Percentiles rank a stretch among this genome's conserved stretches.
phyloP scores from a whole-genome alignment of 305 asterid species.

The Caryopteris hybrid region DNA sequence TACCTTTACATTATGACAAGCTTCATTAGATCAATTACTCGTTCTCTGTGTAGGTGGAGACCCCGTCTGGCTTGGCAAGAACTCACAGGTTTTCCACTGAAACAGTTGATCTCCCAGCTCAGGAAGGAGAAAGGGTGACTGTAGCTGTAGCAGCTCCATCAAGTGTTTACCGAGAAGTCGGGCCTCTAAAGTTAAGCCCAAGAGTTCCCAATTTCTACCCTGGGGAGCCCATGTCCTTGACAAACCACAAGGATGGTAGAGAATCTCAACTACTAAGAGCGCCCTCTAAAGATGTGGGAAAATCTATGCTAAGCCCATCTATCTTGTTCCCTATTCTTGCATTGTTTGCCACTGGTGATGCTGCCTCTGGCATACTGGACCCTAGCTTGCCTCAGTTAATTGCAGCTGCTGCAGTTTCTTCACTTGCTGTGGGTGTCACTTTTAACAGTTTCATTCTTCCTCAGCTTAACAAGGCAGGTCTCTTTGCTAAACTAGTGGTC shows the following conservation, averaged over 20 bases:
- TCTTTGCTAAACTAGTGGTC: constrained; percentile 9
- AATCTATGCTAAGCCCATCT: constrained; percentile 62
- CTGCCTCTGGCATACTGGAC: constrained; percentile 82
- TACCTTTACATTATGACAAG: background rate
- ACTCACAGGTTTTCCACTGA: constrained; percentile 95
- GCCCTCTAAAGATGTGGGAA: constrained; percentile 55
- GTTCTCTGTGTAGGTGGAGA: constrained; percentile 61
- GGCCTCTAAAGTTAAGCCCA: constrained; percentile 77
- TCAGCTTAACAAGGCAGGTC: constrained; percentile 66
- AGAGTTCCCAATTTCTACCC: constrained; percentile 76
- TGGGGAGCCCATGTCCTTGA: constrained; percentile 92
- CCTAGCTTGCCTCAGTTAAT: constrained; percentile 84
- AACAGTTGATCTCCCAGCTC: constrained; percentile 94
- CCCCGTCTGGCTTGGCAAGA: constrained; percentile 86
- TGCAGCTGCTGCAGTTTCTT: constrained; percentile 67
- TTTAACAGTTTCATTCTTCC: constrained; percentile 62
- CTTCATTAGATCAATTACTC: constrained; percentile 10
- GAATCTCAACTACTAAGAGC: constrained; percentile 79
- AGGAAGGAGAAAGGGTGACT: constrained; percentile 94
- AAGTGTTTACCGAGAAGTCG: constrained; percentile 60
- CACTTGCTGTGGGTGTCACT: constrained; percentile 72
- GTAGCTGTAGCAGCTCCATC: constrained; percentile 84
- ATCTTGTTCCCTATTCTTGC: constrained; percentile 58
- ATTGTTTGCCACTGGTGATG: constrained; percentile 81
- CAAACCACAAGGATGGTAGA: constrained; percentile 81